Base-by-base conservation (phyloP, 2,329 filamentous ascomycete genomes). In the Fusarium miscanthi region DNA sequence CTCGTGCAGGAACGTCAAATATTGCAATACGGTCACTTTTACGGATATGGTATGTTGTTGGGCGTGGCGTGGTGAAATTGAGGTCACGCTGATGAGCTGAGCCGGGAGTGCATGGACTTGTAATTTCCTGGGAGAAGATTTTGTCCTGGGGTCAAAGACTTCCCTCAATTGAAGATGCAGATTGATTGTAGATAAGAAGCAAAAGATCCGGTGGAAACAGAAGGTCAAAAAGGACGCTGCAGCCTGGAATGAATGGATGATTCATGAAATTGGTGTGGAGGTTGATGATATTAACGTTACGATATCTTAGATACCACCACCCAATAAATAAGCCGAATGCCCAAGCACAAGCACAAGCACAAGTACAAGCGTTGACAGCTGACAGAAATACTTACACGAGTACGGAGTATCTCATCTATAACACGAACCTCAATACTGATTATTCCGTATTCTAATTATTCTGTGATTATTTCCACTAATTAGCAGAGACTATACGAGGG, bases 81-180 rank as follows among this genome's bases (percentile, higher is more conserved):
- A 61, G 70, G 71, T 74, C 71, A 73, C 66, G 56, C 60, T 73
- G 70, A 46, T 73, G 70, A 46, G 49, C 66, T 53, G 66, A 52
- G 49, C 66, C 66, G 33, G 58, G 58, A 46, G 70, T 43, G 70
- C 70, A 68, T 71, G 61, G 70, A 59, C 70, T 69, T 62, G 70
- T 67, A 73, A 73, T 73, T 73, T 73, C 70, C 70, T 65, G 42
- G 41, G 37, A 37, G 31, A 38, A 12, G 33, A 42, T 40, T 58
- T 33, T 42, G 40, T 23, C 21, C 48, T 30, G 17, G 53, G 40
- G 57, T 66, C 38, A 48, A 40, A 52, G 51, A 61, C 61, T 65
- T 69, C 53, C 45, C 45, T 46, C 35, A 37, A 45, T 52, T 42
- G 42, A 37, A 38, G 54, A 31, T 40, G 35, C 40, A 30, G 25